Conservation (phyloP, 2,329 filamentous ascomycete genomes). For the Penicillium digitatum region DNA sequence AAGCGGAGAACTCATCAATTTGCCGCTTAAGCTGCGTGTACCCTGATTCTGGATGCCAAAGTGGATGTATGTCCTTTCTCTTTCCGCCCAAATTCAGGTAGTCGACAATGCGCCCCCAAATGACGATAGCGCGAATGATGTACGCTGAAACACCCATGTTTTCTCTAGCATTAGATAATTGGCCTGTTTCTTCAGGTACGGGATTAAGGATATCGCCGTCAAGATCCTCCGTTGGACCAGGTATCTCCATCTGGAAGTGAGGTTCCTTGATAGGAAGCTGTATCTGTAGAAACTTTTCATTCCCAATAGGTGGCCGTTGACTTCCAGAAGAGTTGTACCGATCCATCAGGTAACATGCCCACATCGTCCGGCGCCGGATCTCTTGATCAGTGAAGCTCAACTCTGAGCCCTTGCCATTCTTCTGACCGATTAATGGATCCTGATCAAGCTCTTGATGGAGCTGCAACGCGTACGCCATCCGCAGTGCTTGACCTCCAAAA, state of each 20-base stretch:
- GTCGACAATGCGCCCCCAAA: slow-evolving; percentile 86
- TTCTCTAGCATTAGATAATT: slow-evolving; percentile 62
- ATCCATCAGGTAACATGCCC: slow-evolving; percentile 97
- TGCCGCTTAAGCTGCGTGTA: slow-evolving; percentile 68
- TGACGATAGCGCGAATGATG: slow-evolving; percentile 74
- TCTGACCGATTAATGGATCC: slow-evolving; percentile 64
- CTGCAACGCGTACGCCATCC: slow-evolving; percentile 95
- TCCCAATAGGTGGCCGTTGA: slow-evolving; percentile 84
- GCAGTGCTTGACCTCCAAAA: slow-evolving; percentile 86
- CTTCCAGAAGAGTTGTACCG: slow-evolving; percentile 95
- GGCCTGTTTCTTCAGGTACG: slow-evolving; percentile 59
- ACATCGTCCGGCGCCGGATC: slow-evolving; percentile 91
- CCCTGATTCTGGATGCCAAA: slow-evolving; percentile 78
- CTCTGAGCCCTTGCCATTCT: slow-evolving; percentile 54
- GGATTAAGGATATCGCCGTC: slow-evolving; percentile 65
- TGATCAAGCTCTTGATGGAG: slow-evolving; percentile 86
- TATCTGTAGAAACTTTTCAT: slow-evolving; percentile 82
- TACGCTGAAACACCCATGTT: slow-evolving; percentile 96
- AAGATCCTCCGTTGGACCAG: slow-evolving; percentile 78
- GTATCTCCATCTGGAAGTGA: slow-evolving; percentile 86
- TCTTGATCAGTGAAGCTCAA: slow-evolving; percentile 90
- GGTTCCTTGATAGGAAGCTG: slow-evolving; percentile 88
- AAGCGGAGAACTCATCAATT: slow-evolving; percentile 64
- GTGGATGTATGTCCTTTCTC: slow-evolving; percentile 67
- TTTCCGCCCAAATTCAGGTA: slow-evolving; percentile 89